Percentiles rank a stretch among this genome's conserved stretches.
Evolutionary conservation across 1,284 basidiomycete genomes (phyloP).

Genomic region (Puccinia horiana): DNA sequence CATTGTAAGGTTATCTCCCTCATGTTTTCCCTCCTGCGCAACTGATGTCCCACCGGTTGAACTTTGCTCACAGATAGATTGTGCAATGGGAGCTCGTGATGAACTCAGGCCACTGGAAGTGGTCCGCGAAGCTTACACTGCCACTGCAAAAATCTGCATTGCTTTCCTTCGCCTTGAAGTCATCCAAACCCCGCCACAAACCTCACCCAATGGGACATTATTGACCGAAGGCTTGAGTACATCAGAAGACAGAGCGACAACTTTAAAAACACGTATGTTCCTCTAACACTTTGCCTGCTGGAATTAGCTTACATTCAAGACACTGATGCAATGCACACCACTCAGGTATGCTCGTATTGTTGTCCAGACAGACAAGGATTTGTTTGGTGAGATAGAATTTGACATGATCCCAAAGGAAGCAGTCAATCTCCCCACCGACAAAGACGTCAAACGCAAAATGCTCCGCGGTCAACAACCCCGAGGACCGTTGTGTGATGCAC

Average conservation of each 20-base stretch:
- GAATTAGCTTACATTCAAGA: too few relatives aligned
- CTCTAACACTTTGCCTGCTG: too few relatives aligned
- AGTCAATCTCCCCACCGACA: not conserved
- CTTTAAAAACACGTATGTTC: not conserved
- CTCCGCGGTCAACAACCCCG: not conserved
- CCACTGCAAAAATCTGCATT: not conserved
- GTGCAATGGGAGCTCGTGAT: not conserved
- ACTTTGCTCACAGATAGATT: not conserved
- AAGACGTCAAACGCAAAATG: not conserved
- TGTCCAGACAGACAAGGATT: not conserved
- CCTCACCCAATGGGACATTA: conserved; percentile 1
- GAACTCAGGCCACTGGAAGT: not conserved
- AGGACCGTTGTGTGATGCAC: too few relatives aligned
- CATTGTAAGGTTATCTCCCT: not conserved
- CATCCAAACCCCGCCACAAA: not conserved
- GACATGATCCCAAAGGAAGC: not conserved
- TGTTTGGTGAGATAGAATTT: not conserved
- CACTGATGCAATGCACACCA: not conserved
- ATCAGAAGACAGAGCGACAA: not conserved
- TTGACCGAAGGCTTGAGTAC: not conserved
- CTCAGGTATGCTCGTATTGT: not conserved
- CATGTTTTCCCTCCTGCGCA: not conserved
- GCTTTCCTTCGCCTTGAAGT: not conserved
- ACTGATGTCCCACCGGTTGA: not conserved
- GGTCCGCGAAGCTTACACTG: not conserved